Base-by-base conservation (phyloP, 495 filamentous ascomycete genomes). In the Lepraria neglecta region DNA sequence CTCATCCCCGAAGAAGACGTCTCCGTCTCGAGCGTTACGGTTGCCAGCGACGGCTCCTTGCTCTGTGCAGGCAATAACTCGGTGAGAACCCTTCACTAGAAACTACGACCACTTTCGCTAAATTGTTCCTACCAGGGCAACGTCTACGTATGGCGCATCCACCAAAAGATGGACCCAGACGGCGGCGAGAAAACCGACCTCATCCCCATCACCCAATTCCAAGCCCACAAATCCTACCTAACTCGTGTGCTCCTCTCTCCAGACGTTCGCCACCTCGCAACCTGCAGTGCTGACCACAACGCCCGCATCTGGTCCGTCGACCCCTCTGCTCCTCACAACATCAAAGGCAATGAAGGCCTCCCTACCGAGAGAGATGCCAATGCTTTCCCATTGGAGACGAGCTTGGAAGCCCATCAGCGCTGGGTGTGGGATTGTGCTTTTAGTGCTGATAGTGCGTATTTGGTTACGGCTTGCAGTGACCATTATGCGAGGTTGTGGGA, bases 381-480 rank as follows among this genome's bases (percentile, higher is more conserved):
- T 73, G 74, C 84, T 76, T 60, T 95, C 82, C 80, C 87, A 81
- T 80, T 96, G 6, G 91, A 97, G 72, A 92, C 90, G 6, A 95
- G 90, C 3, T 82, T 98, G 2, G 85, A 87, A n/a, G 87, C 88
- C 59, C 94, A 98, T 72, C 94, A 98, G 73, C 86, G 94, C 40
- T 98, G 94, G 94, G 94, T 98, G 0, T 98, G 94, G 94, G 94
- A 98, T 73, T 98, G 94, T 71, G 94, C 94, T 3, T 98, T 97
- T 76, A 94, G 89, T 62, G 94, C 95, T 11, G 94, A 98, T 70
- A 92, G 87, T 40, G 94, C 94, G 0, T 98, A 98, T 70, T 77
- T 98, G 3, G 94, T 98, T n/a, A 98, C 95, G 3, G 95, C 95
- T 11, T 97, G 94, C 70, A 91, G 87, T 54, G 94, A 98, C 73